phyloP scores from a whole-genome alignment of 2,329 filamentous ascomycete genomes.

The Epichloe aotearoae region DNA sequence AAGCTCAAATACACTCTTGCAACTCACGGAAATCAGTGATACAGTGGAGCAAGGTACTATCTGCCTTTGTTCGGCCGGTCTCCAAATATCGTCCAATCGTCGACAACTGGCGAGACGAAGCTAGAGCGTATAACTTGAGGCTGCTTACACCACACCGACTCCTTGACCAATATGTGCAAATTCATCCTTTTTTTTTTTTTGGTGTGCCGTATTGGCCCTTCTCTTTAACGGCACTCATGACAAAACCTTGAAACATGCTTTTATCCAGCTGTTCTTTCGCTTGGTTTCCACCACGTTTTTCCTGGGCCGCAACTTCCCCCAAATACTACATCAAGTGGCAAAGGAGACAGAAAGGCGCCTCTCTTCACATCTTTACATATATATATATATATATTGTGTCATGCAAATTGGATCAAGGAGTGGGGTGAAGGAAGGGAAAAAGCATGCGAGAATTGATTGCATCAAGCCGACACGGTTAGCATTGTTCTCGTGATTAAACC shows the following conservation, averaged over 20 bases:
- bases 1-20: neutral
- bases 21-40: neutral
- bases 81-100: neutral
- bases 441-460: constrained; percentile 1
- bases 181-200: neutral
- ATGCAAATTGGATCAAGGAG: constrained; percentile 6
- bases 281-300: neutral
- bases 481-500: constrained; percentile 1
- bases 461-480: neutral
- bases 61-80: neutral
- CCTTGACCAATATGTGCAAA: neutral
- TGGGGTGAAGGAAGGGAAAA: neutral
- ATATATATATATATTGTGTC: constrained; percentile 2
- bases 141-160: no score
- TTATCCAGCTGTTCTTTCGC: neutral
- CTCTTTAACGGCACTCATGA: constrained; percentile 4
- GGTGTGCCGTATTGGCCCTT: neutral
- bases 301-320: neutral
- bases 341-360: neutral
- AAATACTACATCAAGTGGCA: neutral
- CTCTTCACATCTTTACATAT: neutral
- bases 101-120: neutral
- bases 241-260: constrained; percentile 1
- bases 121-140: neutral
- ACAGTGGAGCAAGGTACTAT: neutral